Conservation (phyloP, 73 alveolate species). For the Paramecium pentaurelia region DNA sequence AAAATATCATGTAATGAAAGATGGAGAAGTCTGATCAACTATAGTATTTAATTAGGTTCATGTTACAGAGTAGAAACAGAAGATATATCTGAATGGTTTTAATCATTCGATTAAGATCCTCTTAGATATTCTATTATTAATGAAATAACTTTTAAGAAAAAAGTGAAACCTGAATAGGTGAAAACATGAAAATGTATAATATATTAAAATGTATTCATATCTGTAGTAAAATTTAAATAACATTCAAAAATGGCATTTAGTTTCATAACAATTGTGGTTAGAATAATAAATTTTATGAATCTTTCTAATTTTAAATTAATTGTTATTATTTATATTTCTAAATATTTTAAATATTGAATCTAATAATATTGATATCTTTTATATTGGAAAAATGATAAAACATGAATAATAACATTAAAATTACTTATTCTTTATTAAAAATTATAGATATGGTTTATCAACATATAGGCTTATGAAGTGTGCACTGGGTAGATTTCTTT, state of each 20-base stretch:
- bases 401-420: neutral
- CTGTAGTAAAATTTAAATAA: no score
- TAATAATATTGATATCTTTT: no score
- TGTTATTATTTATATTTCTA: no score
- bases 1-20: slow-evolving; percentile 72
- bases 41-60: neutral
- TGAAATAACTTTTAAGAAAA: neutral
- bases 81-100: slow-evolving; percentile 2
- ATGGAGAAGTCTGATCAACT: slow-evolving; percentile 64
- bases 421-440: slow-evolving; percentile 25
- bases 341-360: no score
- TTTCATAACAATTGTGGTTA: no score
- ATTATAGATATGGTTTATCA: slow-evolving; percentile 52
- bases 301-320: no score
- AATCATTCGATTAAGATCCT: neutral
- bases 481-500: slow-evolving; percentile 62
- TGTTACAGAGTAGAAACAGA: neutral
- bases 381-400: neutral
- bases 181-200: neutral
- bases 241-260: no score
- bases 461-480: slow-evolving; percentile 58
- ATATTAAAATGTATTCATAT: neutral
- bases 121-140: neutral
- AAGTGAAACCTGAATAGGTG: neutral
- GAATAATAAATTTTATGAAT: no score